Conservation (phyloP, 2,329 filamentous ascomycete species). For the Fusarium pilosicola region DNA sequence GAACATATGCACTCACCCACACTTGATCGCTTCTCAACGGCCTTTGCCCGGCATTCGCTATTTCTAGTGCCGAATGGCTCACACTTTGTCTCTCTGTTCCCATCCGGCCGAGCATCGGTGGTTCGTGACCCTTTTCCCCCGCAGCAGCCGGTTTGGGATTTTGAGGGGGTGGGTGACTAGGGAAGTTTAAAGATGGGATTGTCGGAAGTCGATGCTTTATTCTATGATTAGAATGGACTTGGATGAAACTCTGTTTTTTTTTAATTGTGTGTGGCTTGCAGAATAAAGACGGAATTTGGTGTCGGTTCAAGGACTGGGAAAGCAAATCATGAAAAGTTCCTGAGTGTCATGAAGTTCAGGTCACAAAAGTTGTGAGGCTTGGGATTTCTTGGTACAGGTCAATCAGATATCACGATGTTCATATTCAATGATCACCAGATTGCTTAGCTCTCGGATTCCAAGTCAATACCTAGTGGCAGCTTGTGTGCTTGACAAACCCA, state of each 20-base stretch:
- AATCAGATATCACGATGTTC: background rate
- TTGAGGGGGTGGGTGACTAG: slow-evolving; percentile 20
- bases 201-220: slow-evolving; percentile 18
- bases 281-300: background rate
- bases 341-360: background rate
- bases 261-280: background rate
- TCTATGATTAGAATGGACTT: slow-evolving; percentile 8
- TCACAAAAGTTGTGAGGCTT: too few relatives aligned
- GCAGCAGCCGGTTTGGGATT: background rate
- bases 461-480: background rate
- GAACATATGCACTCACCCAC: background rate
- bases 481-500: background rate
- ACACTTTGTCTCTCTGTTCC: slow-evolving; percentile 6
- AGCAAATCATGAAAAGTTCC: background rate
- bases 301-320: background rate
- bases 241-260: background rate
- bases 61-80: slow-evolving; percentile 9
- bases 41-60: slow-evolving; percentile 29
- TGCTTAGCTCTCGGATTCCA: background rate
- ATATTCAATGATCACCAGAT: too few relatives aligned
- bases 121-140: slow-evolving; percentile 1
- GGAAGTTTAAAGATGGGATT: slow-evolving; percentile 21
- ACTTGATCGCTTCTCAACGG: slow-evolving; percentile 8
- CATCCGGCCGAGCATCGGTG: slow-evolving; percentile 16
- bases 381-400: background rate